A percentile compares a stretch with the other conserved stretches of the same genome.
Conservation (phyloP, 2,329 filamentous ascomycete species). For the Penicillium oxalicum region DNA sequence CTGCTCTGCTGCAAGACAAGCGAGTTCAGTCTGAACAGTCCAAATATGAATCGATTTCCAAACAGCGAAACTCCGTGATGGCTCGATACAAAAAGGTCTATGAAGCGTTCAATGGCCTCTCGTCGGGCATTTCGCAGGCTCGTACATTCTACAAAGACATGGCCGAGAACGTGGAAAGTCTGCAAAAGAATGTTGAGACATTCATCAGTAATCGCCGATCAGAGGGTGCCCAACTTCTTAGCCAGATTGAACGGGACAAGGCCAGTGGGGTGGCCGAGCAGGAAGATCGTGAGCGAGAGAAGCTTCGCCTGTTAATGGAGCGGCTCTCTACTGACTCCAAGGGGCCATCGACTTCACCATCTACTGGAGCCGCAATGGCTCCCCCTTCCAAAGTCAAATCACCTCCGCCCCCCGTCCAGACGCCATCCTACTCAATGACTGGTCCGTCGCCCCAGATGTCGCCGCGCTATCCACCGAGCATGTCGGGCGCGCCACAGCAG, state of each 20-base stretch:
- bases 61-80: conserved; percentile 74
- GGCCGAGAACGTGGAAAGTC: conserved; percentile 85
- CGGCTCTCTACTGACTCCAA: conserved; percentile 75
- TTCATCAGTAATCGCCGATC: conserved; percentile 92
- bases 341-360: conserved; percentile 25
- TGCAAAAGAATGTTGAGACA: conserved; percentile 91
- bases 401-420: conserved; percentile 30
- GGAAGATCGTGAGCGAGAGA: conserved; percentile 79
- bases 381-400: conserved; percentile 42
- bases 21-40: conserved; percentile 87
- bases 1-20: conserved; percentile 84
- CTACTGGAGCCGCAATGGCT: conserved; percentile 41
- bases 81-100: conserved; percentile 85
- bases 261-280: conserved; percentile 52
- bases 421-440: conserved; percentile 26
- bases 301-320: conserved; percentile 86
- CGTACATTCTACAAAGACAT: conserved; percentile 94
- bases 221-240: conserved; percentile 83
- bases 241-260: conserved; percentile 77
- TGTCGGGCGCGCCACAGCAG: conserved; percentile 21
- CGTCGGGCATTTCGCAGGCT: conserved; percentile 77
- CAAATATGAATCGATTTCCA: conserved; percentile 84
- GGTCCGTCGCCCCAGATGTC: conserved; percentile 40
- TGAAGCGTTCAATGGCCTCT: conserved; percentile 85
- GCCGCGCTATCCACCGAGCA: conserved; percentile 29